Base-by-base conservation (phyloP, 1,139 yeast genomes). In the Suhomyces ambrosiae region DNA sequence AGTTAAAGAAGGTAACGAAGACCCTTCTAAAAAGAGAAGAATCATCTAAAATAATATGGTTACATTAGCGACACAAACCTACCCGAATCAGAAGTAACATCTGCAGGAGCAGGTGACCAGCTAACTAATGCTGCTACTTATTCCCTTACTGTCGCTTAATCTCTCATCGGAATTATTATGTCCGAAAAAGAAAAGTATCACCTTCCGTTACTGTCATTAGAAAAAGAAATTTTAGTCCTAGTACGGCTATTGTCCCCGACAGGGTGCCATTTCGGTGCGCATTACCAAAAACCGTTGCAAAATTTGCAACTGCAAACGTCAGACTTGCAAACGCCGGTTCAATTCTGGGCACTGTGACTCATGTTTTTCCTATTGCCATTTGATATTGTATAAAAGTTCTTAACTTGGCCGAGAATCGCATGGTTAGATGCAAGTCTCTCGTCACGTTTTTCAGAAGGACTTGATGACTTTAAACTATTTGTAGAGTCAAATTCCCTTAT, bases 381-480 rank as follows among this genome's bases (percentile, higher is more conserved):
- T 25, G 38, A 37, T 33, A 22, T 34, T n/a, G 23, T 34, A 38
- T 35, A 38, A 38, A 27, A 16, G 23, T 31, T 23, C 33, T 8
- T 24, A 18, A 21, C 30, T 23, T 16, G 25, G 23, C 35, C 35
- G 38, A 26, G 7, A 14, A 16, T 24, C 13, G 21, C 26, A 19
- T 19, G 8, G 15, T 24, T 10, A 24, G 7, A 14, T 8, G 14
- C 15, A 12, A n/a, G 12, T 5, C 5, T 23, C 15, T 24, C 9
- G 27, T 24, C 27, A 24, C 15, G 27, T 27, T 15, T 22, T 15
- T 14, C 8, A 13, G 7, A 7, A 9, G 13, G 14, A 26, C 30
- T 28, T 34, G 38, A 38, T 34, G 42, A 32, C 36, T 12, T 27
- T 21, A 8, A 15, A 19, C 24, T 36, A 36, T 36, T 32, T 36